Percentiles rank a stretch among this genome's conserved stretches.
Conservation (phyloP, 495 filamentous ascomycete species). For the Penicillium dipodomyicola region DNA sequence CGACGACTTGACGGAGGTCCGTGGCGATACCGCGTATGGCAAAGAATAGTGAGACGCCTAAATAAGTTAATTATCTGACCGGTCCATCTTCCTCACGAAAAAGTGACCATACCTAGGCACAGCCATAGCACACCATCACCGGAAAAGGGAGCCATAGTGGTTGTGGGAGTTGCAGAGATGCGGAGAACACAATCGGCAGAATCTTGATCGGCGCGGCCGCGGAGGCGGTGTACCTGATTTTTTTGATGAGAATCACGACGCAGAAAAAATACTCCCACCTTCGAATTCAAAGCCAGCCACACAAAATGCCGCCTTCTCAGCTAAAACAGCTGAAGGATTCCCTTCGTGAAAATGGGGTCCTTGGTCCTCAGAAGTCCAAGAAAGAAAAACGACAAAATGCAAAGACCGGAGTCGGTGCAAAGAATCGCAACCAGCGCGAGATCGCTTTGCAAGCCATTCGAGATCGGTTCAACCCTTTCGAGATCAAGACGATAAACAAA, state of each 20-base stretch:
- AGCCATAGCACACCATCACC: conserved; percentile 47
- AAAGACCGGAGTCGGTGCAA: conserved; percentile 56
- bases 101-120: conserved; percentile 36
- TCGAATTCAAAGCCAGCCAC: conserved; percentile 11
- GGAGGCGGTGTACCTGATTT: conserved; percentile 37
- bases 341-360: conserved; percentile 79
- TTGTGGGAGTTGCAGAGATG: conserved; percentile 24
- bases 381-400: conserved; percentile 78
- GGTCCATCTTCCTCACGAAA: not conserved
- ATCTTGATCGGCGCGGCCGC: conserved; percentile 18
- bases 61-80: conserved; percentile 5
- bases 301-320: conserved; percentile 86
- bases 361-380: conserved; percentile 85
- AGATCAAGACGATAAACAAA: conserved; percentile 69
- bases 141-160: conserved; percentile 40
- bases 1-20: conserved; percentile 46
- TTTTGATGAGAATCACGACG: conserved; percentile 24
- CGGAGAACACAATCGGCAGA: conserved; percentile 38
- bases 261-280: conserved; percentile 22
- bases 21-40: conserved; percentile 45
- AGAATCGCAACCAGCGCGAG: conserved; percentile 69
- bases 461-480: conserved; percentile 96
- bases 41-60: conserved; percentile 48
- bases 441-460: conserved; percentile 78
- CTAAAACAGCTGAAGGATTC: conserved; percentile 92